These are phyloP conservation scores for Cyberlindnera maclurae DNA, from an alignment of 805 yeast species.

Conservation along the genomic window DNA sequence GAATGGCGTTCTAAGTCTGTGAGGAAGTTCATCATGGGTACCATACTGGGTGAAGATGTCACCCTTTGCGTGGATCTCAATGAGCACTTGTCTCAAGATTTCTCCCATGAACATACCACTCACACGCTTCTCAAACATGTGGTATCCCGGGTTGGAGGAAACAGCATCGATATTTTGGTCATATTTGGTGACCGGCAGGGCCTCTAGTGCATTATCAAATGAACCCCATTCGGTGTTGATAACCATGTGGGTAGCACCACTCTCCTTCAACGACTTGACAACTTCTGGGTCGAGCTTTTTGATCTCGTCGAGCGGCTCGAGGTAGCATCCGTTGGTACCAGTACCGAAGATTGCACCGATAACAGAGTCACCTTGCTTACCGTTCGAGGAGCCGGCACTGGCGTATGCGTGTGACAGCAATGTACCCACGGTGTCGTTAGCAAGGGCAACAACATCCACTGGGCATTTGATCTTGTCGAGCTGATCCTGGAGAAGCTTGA, in stretches of 20 bases:
- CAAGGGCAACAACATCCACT: constrained; percentile 76
- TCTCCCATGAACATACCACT: constrained; percentile 94
- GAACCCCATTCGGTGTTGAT: constrained; percentile 98
- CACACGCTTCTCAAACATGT: constrained; percentile 88
- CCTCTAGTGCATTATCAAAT: constrained; percentile 74
- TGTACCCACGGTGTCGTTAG: constrained; percentile 96
- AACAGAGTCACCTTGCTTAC: constrained; percentile 66
- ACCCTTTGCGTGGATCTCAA: constrained; percentile 57
- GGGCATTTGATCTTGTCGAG: constrained; percentile 53
- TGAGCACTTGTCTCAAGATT: constrained; percentile 63
- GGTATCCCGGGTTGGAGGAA: constrained; percentile 80
- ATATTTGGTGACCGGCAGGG: constrained; percentile 72
- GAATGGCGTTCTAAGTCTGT: constrained; percentile 70
- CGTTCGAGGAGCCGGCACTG: constrained; percentile 43
- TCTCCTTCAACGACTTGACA: constrained; percentile 28
- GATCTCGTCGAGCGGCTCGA: constrained; percentile 68
- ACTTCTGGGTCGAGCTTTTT: constrained; percentile 56
- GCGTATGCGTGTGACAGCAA: constrained; percentile 81
- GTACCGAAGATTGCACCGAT: constrained; percentile 94
- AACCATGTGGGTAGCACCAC: constrained; percentile 65
- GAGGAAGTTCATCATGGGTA: constrained; percentile 35
- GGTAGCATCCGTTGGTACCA: constrained; percentile 95
- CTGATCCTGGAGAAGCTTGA: constrained; percentile 60
- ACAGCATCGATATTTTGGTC: constrained; percentile 64
- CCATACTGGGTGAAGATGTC: constrained; percentile 51